Conservation (phyloP, 257 asterid genomes). For the Przewalskia tangutica region DNA sequence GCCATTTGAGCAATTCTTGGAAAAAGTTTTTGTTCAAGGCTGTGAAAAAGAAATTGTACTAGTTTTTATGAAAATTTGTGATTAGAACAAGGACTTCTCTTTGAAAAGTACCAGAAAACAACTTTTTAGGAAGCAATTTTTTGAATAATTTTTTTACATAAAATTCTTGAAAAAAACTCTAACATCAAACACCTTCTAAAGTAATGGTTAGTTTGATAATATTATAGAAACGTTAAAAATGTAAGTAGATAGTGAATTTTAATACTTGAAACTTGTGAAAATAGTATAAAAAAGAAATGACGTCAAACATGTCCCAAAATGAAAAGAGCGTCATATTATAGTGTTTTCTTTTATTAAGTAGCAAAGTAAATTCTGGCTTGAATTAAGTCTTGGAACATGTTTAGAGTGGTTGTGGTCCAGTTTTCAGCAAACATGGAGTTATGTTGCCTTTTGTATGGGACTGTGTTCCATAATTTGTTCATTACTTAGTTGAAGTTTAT, state of each 20-base stretch:
- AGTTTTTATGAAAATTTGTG: not conserved
- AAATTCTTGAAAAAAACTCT: not conserved
- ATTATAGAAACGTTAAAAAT: too few relatives aligned
- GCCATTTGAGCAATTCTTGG: not conserved
- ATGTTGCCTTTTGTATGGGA: not conserved
- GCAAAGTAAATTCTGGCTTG: not conserved
- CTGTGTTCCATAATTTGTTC: not conserved
- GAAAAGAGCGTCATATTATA: not conserved
- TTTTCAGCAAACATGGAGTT: not conserved
- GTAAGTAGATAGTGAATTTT: not conserved
- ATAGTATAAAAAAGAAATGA: not conserved
- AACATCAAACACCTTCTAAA: not conserved
- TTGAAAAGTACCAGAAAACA: not conserved
- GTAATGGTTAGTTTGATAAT: not conserved
- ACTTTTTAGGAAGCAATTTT: not conserved
- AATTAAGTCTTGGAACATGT: not conserved
- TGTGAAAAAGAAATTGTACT: not conserved
- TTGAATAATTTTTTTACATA: not conserved
- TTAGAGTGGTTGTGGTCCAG: not conserved
- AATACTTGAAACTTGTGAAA: not conserved
- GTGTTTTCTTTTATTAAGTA: not conserved
- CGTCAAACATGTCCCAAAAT: not conserved
- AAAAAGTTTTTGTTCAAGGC: too few relatives aligned
- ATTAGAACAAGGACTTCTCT: not conserved
- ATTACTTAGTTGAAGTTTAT: slow-evolving; percentile 2